Base-by-base conservation (phyloP, 495 filamentous ascomycete genomes). In the Hypomontagnella monticulosa region DNA sequence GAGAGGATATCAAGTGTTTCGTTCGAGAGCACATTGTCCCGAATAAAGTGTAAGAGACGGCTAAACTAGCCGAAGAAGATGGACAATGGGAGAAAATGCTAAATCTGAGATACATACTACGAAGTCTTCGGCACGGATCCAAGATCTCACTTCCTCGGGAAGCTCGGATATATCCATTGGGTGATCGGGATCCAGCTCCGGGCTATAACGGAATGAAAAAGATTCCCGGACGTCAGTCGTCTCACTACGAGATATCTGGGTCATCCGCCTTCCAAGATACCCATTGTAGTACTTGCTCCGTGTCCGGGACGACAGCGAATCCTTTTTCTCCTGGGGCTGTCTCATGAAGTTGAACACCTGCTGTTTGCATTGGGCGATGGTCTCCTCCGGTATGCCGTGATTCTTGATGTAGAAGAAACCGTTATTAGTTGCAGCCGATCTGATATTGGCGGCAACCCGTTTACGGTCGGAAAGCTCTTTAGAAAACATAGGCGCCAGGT, bases 331-430 rank as follows among this genome's bases (percentile, higher is more conserved):
- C 0, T 62, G 54, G 0, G 81, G 67, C 42, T 83, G 81, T 33
- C 60, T 66, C 71, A 85, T 84, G 57, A 84, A 85, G 2, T 73
- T 72, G 41, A 79, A 51, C 5, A 79, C 77, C 54, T 78, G 74
- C 51, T 73, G 71, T 47, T 75, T 76, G 38, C 83, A 82, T 10
- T 59, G 63, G 3, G 77, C 65, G 63, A 86, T 82, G 0, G 79
- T 66, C 1, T 77, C 73, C 15, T 80, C 76, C 0, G 77, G 48
- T 30, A 86, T 84, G 0, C 84, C 82, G 68, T 86, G 83, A 34
- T 85, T 84, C 66, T 77, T 79, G 61, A 84, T 73, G 56, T 86
- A 85, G 67, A 86, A 85, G 70, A 86, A 85, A 0, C 83, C 84
- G 0, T 74, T 83, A 42, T 77, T 81, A 12, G 80, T 74, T 16